Evolutionary conservation across 441 rosid genomes (phyloP), one percentile per base, ranked within the genome.

Genomic region (Cnidoscolus chayamansa): DNA sequence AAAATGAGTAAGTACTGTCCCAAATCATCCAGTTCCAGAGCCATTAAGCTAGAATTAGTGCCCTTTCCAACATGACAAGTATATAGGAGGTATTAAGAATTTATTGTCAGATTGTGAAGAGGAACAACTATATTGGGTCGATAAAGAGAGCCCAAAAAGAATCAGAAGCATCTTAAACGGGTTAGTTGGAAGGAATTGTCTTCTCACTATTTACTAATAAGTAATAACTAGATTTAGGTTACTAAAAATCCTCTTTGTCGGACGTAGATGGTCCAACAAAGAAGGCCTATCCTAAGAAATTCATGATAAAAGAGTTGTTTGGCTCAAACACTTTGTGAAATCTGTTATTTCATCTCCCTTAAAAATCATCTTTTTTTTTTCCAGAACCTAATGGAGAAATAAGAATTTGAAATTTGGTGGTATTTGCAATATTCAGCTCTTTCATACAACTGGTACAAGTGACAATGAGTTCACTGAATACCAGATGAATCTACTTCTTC

Each of bases 351-450:
- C 35, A 3, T 60, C 60, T 15, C 37, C 20, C 31, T n/a, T 17
- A 32, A 13, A 12, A 10, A 19, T 43, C 37, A 20, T 59, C 47
- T 31, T 17, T 54, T 61, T 61, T 43, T 48, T 25, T n/a, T 17
- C 32, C 54, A 20, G 49, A 17, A 17, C 61, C 11, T 15, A 4
- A 19, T n/a, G 43, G 40, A 11, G 45, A 57, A 43, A 9, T 43
- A 43, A 40, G 11, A 37, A 12, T 17, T 16, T 37, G 51, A 63
- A 57, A 12, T 48, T 25, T 56, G 55, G 30, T n/a, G 4, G 43
- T 32, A 55, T 32, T 10, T 37, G 75, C 67, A 63, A 59, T 17
- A 67, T 51, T 48, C 16, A 59, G 20, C 63, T 12, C 16, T 20
- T 56, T 31, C 1, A 19, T 31, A 55, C 8, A 3, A 51, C 31